Percentiles rank a stretch among this genome's conserved stretches.
Conservation (phyloP, 148 eudicot genomes). For the Bassia scoparia region DNA sequence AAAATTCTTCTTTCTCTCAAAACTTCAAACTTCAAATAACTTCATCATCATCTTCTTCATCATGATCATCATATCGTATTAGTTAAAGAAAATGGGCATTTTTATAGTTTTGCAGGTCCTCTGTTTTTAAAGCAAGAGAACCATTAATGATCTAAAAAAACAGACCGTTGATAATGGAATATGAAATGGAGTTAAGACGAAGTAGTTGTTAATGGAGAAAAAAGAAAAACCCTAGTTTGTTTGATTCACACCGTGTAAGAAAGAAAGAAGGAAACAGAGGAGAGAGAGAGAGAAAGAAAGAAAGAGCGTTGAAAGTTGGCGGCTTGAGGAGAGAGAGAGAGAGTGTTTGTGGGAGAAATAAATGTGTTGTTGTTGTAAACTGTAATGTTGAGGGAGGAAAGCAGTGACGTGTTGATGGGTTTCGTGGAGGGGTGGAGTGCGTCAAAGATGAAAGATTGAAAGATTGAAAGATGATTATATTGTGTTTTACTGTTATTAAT, state of each 20-base stretch:
- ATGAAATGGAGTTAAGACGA: too few species aligned
- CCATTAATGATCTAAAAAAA: too few species aligned
- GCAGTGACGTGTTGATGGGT: conserved; percentile 23
- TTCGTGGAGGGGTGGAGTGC: neutral
- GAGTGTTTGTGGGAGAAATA: neutral
- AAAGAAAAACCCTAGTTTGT: too few species aligned
- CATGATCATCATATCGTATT: too few species aligned
- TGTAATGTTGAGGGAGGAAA: neutral
- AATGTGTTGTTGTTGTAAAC: neutral
- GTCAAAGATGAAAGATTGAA: neutral
- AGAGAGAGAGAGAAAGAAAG: neutral
- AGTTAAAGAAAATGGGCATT: too few species aligned
- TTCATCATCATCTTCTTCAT: too few species aligned
- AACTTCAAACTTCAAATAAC: neutral
- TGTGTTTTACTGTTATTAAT: too few species aligned
- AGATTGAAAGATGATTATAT: too few species aligned
- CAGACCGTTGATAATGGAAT: too few species aligned
- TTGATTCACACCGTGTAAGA: neutral
- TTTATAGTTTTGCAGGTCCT: too few species aligned
- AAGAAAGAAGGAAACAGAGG: conserved; percentile 3
- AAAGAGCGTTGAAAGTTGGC: neutral
- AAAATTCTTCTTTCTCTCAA: neutral
- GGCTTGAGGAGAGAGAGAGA: neutral
- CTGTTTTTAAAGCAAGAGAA: too few species aligned
- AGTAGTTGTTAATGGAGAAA: too few species aligned